phyloP scores from a whole-genome alignment of 139 green algal species.

The Raphidocelis subcapitata region DNA sequence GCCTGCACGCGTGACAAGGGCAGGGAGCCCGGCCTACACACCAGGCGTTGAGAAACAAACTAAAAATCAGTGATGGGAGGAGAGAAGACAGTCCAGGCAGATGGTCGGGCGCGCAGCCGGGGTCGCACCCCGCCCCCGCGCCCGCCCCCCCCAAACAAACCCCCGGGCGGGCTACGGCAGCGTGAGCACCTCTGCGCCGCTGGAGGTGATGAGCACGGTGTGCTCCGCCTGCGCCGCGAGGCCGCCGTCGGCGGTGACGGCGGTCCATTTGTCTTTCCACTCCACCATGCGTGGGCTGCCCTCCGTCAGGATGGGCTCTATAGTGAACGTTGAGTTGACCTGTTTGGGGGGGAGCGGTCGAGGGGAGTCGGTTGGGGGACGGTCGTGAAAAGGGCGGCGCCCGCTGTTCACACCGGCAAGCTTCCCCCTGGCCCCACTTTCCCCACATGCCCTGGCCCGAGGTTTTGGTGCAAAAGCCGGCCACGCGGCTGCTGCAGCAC shows the following conservation, averaged over 20 bases:
- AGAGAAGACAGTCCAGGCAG: too few species aligned
- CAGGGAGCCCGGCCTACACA: too few species aligned
- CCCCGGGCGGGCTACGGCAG: not conserved
- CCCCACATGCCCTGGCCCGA: too few species aligned
- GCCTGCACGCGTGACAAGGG: too few species aligned
- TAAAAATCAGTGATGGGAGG: too few species aligned
- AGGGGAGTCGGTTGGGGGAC: slow-evolving; percentile 40
- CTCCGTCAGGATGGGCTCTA: slow-evolving; percentile 95
- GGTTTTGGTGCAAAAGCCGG: too few species aligned
- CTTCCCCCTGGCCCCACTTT: not conserved
- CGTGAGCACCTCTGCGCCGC: slow-evolving; percentile 90
- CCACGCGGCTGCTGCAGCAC: too few species aligned
- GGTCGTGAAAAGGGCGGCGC: not conserved
- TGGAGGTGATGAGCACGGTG: slow-evolving; percentile 91
- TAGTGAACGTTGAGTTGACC: slow-evolving; percentile 93
- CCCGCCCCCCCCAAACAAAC: not conserved
- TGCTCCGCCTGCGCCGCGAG: slow-evolving; percentile 95
- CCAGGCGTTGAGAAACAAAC: too few species aligned
- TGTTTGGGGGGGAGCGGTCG: slow-evolving; percentile 20
- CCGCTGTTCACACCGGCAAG: slow-evolving; percentile 18
- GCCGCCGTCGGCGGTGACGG: slow-evolving; percentile 84
- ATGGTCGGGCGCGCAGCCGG: too few species aligned
- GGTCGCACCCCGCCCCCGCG: too few species aligned
- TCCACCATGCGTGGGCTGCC: slow-evolving; percentile 40
- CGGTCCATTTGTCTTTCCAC: slow-evolving; percentile 97